Conservation (phyloP, 2,329 filamentous ascomycete species). For the Monosporascus sp. region DNA sequence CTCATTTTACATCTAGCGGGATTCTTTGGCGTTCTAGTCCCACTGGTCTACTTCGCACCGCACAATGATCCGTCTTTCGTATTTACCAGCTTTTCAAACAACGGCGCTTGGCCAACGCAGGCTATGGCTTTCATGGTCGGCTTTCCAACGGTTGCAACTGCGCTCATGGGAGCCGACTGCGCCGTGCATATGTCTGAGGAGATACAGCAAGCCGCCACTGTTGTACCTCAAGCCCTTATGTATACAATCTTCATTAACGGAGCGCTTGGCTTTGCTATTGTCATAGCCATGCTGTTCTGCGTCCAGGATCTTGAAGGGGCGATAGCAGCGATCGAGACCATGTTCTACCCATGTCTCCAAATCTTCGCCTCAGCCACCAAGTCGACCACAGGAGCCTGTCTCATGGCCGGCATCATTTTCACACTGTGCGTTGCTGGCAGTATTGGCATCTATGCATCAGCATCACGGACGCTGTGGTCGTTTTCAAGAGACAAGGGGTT, state of each 20-base stretch:
- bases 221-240: constrained; percentile 14
- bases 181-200: constrained; percentile 23
- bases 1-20: constrained; percentile 38
- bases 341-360: constrained; percentile 22
- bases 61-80: constrained; percentile 32
- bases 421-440: constrained; percentile 11
- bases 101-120: constrained; percentile 40
- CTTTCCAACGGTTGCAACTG: constrained; percentile 29
- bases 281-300: constrained; percentile 17
- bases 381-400: constrained; percentile 11
- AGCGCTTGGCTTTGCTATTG: constrained; percentile 14
- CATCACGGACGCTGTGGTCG: constrained; percentile 21
- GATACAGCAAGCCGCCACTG: constrained; percentile 11
- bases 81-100: constrained; percentile 41
- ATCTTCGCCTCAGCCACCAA: constrained; percentile 15
- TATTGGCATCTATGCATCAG: constrained; percentile 15
- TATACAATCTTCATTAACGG: constrained; percentile 19
- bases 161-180: constrained; percentile 33
- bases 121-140: constrained; percentile 41
- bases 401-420: constrained; percentile 16
- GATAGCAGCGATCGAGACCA: constrained; percentile 7
- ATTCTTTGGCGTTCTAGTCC: constrained; percentile 36
- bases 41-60: constrained; percentile 29
- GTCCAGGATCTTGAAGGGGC: constrained; percentile 13
- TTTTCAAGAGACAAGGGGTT: constrained; percentile 19